Base-by-base conservation (phyloP, 2,329 filamentous ascomycete genomes). In the Trichoderma sp. region DNA sequence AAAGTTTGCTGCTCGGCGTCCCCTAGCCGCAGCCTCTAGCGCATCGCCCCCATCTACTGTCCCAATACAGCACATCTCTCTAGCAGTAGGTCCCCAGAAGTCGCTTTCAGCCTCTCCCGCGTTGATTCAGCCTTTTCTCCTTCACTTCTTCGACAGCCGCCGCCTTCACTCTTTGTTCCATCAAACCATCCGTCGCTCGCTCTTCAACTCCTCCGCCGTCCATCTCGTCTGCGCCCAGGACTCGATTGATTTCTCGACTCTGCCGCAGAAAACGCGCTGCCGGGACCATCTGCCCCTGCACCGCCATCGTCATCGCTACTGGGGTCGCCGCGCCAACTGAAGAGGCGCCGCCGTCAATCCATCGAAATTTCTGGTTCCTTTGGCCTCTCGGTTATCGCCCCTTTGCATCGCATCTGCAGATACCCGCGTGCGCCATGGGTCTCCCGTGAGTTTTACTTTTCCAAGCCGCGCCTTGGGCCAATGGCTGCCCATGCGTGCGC, bases 391-490 rank as follows among this genome's bases (percentile, higher is more conserved):
- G 39, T 24, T 37, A 43, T 60, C 65, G 56, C 49, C 43, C 26
- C 66, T 68, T 63, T 56, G 59, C 21, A 30, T 13, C 28, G 30
- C 34, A 28, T 56, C 52, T 21, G 54, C 67, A 51, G 28, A 65
- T 32, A 58, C 24, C 39, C 43, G 21, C 39, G n/a, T 32, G 49
- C 63, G 59, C 55, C 59, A 70, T 70, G 68, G 68, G 68, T 59
- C 68, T 68, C 32, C 68, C 68, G 68, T 70, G 59, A 70, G 68
- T 70, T 14, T 66, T 46, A 28, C n/a, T 28, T 54, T 64, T 51
- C 5, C 21, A 34, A 37, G 32, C 30, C 6, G 56, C 43, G 52
- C 56, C 49, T 39, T 39, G 51, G 56, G 51, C 49, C 51, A 58
- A 52, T 30, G 28, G 18, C 32, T 16, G 37, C 51, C 59, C 46